phyloP scores from a whole-genome alignment of 306 rosid genomes.

The Sindora glabra region DNA sequence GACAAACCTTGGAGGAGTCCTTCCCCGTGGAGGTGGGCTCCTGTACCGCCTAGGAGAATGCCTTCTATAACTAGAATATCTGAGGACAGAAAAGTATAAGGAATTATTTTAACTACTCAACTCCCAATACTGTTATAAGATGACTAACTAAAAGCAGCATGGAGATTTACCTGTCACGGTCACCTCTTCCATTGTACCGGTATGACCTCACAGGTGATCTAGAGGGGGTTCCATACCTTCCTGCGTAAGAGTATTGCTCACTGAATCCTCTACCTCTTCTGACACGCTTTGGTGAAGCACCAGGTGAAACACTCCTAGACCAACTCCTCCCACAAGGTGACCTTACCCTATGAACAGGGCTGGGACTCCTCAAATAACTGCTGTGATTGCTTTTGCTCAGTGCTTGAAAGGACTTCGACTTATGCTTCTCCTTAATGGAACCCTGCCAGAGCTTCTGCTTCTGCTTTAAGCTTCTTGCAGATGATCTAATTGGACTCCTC shows the following conservation, averaged over 20 bases:
- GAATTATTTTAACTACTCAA: not conserved
- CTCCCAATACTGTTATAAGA: not conserved
- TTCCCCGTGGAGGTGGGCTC: constrained; percentile 68
- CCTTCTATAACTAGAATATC: constrained; percentile 58
- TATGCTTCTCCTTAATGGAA: constrained; percentile 44
- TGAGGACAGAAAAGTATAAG: constrained; percentile 27
- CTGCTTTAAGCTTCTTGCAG: constrained; percentile 62
- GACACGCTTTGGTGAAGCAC: constrained; percentile 71
- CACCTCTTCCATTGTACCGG: constrained; percentile 50
- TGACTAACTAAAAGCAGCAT: not conserved
- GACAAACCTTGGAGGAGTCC: constrained; percentile 71
- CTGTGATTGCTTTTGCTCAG: constrained; percentile 46
- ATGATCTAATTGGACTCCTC: constrained; percentile 68
- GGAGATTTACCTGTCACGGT: constrained; percentile 57
- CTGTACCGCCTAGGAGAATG: constrained; percentile 48
- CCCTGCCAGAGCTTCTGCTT: constrained; percentile 85
- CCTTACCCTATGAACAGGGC: constrained; percentile 63
- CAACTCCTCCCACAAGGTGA: constrained; percentile 71
- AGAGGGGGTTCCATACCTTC: constrained; percentile 90
- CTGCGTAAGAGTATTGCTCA: constrained; percentile 79
- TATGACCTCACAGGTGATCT: constrained; percentile 41
- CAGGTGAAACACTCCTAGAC: constrained; percentile 80
- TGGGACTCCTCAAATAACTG: constrained; percentile 82
- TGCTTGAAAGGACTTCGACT: constrained; percentile 68
- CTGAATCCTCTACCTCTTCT: constrained; percentile 99